These are phyloP conservation scores for Diaporthe sp. DNA, from an alignment of 2,329 filamentous ascomycete genomes.

Conservation along the genomic window DNA sequence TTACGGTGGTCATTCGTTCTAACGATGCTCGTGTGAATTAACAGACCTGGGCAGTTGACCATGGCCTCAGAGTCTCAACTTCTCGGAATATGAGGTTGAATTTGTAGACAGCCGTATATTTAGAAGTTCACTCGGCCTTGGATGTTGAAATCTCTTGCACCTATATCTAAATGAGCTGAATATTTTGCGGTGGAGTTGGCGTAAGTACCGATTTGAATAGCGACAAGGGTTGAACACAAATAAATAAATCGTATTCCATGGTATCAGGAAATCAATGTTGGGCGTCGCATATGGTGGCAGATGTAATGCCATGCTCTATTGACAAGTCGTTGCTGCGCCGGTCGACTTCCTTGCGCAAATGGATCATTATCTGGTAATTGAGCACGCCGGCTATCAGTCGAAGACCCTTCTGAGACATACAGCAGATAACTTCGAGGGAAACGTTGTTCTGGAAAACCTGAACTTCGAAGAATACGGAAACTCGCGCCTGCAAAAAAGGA, in stretches of 20 bases:
- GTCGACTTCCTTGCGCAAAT: background rate
- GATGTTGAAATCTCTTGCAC: background rate
- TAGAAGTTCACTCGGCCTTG: background rate
- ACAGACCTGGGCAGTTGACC: background rate
- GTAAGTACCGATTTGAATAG: no score
- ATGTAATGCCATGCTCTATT: accelerated
- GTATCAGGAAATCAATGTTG: no score
- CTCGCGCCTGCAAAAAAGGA: no score
- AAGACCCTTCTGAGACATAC: background rate
- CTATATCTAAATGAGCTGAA: background rate
- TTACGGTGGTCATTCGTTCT: background rate
- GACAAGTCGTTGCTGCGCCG: background rate
- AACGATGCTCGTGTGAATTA: background rate
- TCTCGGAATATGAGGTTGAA: background rate
- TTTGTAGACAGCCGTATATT: background rate
- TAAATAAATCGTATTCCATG: background rate
- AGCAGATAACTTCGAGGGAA: background rate
- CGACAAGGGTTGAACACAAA: background rate
- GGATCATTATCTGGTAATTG: background rate
- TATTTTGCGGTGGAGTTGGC: background rate
- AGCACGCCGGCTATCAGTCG: background rate
- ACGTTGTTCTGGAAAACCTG: background rate
- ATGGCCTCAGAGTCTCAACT: background rate
- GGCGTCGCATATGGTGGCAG: background rate
- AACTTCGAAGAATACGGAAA: no score